Base-by-base conservation (phyloP, 1,284 basidiomycete species). In the Sporisorium iseilematis-ciliati region DNA sequence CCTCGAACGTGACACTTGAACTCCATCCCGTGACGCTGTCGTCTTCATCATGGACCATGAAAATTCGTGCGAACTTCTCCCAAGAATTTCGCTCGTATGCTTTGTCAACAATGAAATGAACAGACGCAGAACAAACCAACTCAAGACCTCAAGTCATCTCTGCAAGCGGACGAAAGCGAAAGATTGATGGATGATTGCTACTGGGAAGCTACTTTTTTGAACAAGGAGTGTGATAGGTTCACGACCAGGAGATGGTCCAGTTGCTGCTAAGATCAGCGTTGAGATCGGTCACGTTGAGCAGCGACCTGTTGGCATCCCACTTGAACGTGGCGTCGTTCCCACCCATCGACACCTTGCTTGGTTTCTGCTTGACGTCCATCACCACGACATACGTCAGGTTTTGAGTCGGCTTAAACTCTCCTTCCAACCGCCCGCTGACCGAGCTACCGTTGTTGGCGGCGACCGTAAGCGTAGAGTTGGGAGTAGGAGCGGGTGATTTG, bases 331-430 rank as follows among this genome's bases (percentile, higher is more conserved):
- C 46, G 6, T 51, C 25, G 16, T 60, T 21, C 2, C 38, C 51
- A 23, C 23, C 60, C 4, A 66, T 16, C 20, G 20, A 52, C 18
- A 84, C 70, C 10, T 31, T 16, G 23, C 50, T 43, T 2, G 83
- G 82, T 25, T 71, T 56, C 25, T 55, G 31, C 12, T 51, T 51
- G 4, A 83, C 80, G 5, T 89, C 89, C 20, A 91, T 85, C 21
- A 91, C 75, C 3, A 87, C 89, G 45, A 90, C 81, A 26, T 86
- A 85, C 59, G 86, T 78, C 38, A 91, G 82, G 55, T 81, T 86
- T 75, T 88, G 88, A 1, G 60, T 62, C 4, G 90, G 82, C 2
- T 79, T 52, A 79, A 88, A 90, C 12, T 73, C 49, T 6, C 90
- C 91, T 0, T 69, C 60, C 35, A 86, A 82, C n/a, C 29, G 23